Base-by-base conservation (phyloP, 306 rosid species). In the Begonia fuchsioides region DNA sequence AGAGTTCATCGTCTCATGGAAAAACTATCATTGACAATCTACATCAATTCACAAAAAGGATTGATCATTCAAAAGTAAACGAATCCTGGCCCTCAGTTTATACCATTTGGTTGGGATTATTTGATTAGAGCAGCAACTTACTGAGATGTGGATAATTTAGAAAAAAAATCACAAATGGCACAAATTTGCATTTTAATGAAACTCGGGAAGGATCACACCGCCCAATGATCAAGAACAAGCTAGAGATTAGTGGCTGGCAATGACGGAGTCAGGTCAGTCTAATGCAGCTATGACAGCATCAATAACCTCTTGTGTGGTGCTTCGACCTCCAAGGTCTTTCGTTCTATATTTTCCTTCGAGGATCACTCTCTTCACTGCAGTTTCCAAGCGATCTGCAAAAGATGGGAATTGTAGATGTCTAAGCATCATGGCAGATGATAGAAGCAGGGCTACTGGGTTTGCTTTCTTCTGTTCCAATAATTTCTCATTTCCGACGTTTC, bases 351-450 rank as follows among this genome's bases (percentile, higher is more conserved):
- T 71, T 20, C 97, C 95, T 52, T 81, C 95, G 8, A 16, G 39
- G 49, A 88, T 80, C 15, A 88, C 96, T 32, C 57, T 71, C 44
- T 81, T 60, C 50, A 88, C 95, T 1, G 96, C 95, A 49, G 68
- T 76, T 58, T 88, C 96, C 48, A 88, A 67, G 47, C 84, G 81
- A 59, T 88, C 95, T 17, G 96, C 86, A 62, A 88, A 83, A 45
- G 93, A 76, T 32, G 95, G 96, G 59, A 84, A 90, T 66, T 76
- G 95, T 12, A 90, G 87, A 75, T 90, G 97, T 57, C 97, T 76
- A 43, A 84, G 83, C 97, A 84, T 84, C 95, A 90, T 90, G 66
- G 97, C 87, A 0, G 95, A 90, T 2, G 95, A 84, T 40, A 90
- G 83, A 39, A 90, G 87, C 64, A 90, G 66, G 19, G 97, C 97